Evolutionary conservation across 192 early-diverging fungal species (phyloP), one percentile per base, ranked within the genome.

Genomic region (Chytriomyces hyalinus): DNA sequence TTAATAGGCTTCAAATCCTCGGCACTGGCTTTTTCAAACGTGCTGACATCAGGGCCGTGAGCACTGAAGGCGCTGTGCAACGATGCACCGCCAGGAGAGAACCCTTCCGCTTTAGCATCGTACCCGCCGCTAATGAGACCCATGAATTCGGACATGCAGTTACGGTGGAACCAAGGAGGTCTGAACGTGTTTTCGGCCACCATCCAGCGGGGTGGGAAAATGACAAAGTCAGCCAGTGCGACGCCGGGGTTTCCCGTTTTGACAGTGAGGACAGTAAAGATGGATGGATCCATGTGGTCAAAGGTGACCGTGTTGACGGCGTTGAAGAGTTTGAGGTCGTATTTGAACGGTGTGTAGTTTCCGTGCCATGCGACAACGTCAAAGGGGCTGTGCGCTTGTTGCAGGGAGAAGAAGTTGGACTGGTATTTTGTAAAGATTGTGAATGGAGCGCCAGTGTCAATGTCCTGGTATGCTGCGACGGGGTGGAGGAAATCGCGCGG

Each of bases 91-190:
- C 97, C 97, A 20, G 97, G 96, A 64, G 93, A 79, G 77, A 98
- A 97, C 15, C 94, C 95, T 51, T 90, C 93, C 53, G 90, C 89
- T 78, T 98, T 98, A 73, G 93, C 97, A 83, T 98, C 97, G 79
- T 98, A 98, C 10, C 87, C 86, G 63, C 97, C 97, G 24, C 82
- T 81, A 75, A 98, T 97, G 63, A 98, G 84, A 17, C 97, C 97
- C 96, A 98, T 97, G 85, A 97, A 98, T 85, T 98, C 97, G 69
- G 93, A 91, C 95, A 97, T 97, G 83, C 87, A 95, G 87, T 98
- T 98, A 62, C 97, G 93, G 84, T 98, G 97, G 85, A 94, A 97
- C 81, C 94, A 98, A 49, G 97, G 97, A 61, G 96, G 97, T 22
- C 96, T 89, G 89, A 94, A 93, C 22, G 97, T 98, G 83, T 93